phyloP scores from a whole-genome alignment of 495 filamentous ascomycete species.

The Tuber aestivum region DNA sequence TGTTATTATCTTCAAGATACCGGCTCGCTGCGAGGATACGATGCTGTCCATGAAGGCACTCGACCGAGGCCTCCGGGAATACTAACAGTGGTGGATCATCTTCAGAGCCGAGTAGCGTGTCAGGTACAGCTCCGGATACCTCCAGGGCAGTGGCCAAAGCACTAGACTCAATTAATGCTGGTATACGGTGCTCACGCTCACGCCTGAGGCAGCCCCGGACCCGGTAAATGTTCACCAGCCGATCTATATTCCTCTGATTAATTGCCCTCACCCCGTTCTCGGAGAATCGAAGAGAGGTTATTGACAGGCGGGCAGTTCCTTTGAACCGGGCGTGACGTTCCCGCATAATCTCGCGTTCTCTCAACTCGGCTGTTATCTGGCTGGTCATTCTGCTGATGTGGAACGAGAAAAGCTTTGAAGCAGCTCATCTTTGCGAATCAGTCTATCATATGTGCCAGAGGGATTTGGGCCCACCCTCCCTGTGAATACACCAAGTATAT shows the following conservation, averaged over 20 bases:
- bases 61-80: slow-evolving; percentile 9
- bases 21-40: slow-evolving; percentile 12
- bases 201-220: slow-evolving; percentile 7
- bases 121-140: not conserved
- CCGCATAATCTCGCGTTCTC: not conserved
- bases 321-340: not conserved
- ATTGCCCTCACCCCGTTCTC: slow-evolving; percentile 13
- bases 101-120: not conserved
- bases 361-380: not conserved
- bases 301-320: not conserved
- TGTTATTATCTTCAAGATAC: slow-evolving; percentile 1
- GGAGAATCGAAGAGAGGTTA: not conserved
- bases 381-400: not conserved
- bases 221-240: slow-evolving; percentile 13
- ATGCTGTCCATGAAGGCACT: slow-evolving; percentile 19
- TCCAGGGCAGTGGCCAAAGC: not conserved
- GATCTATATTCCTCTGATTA: slow-evolving; percentile 23
- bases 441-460: not conserved
- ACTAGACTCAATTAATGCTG: slow-evolving; percentile 11
- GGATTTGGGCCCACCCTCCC: too few species aligned
- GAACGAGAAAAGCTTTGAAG: too few species aligned
- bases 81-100: not conserved
- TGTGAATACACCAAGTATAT: too few species aligned
- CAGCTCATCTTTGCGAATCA: too few species aligned
- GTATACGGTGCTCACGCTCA: slow-evolving; percentile 15